A percentile compares a stretch with the other conserved stretches of the same genome.
These are phyloP conservation scores for Leptographium galeiforme DNA, from an alignment of 2,329 filamentous ascomycete species.

Conservation along the genomic window DNA sequence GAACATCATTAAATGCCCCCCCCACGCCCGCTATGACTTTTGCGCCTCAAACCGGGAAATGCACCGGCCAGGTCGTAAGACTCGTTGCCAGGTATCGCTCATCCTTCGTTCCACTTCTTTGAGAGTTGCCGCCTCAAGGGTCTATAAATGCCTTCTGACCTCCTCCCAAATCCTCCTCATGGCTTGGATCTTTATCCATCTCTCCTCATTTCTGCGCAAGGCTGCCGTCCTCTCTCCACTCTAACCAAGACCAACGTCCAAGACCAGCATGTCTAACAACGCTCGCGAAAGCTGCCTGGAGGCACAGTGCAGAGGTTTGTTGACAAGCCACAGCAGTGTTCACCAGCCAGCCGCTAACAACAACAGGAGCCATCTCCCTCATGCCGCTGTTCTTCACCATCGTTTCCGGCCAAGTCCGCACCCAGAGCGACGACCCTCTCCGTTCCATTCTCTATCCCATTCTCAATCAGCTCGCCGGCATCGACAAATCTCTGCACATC, in stretches of 20 bases:
- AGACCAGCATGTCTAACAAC: neutral
- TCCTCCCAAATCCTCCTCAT: neutral
- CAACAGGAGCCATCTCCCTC: slow-evolving; percentile 17
- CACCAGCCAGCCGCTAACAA: neutral
- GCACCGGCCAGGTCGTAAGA: neutral
- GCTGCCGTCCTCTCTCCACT: too few species aligned
- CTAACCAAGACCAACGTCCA: too few species aligned
- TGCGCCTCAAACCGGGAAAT: neutral
- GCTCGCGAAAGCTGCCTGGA: neutral
- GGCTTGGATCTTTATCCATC: too few species aligned
- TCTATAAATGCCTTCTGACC: neutral
- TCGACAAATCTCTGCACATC: slow-evolving; percentile 9
- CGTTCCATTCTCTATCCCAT: slow-evolving; percentile 15
- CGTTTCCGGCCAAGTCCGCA: slow-evolving; percentile 15
- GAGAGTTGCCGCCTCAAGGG: neutral
- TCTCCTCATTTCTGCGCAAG: too few species aligned
- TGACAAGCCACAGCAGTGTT: neutral
- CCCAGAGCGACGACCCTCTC: slow-evolving; percentile 15
- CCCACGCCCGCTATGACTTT: neutral
- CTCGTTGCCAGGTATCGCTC: neutral
- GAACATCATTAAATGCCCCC: neutral
- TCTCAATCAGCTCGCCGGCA: slow-evolving; percentile 13
- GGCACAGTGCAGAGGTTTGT: slow-evolving; percentile 3
- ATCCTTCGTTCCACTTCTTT: neutral
- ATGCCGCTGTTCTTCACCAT: slow-evolving; percentile 16